Evolutionary conservation across 2,329 filamentous ascomycete species (phyloP).

Genomic region (Pyricularia sp.): DNA sequence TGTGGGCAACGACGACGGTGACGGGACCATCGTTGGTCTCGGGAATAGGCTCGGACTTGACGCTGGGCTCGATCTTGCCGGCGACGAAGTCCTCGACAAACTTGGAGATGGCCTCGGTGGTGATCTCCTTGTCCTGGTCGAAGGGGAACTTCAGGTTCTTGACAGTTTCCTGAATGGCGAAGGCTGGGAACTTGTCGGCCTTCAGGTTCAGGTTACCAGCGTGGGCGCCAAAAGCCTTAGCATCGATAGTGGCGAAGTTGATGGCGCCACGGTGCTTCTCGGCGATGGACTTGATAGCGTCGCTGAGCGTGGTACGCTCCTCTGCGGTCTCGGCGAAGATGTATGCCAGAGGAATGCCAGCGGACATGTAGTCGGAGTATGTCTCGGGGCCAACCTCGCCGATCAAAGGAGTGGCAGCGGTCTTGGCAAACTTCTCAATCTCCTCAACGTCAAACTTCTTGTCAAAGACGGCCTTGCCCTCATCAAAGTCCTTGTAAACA

Average conservation of each 20-base stretch:
- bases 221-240: conserved; percentile 86
- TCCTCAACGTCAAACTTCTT: conserved; percentile 71
- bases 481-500: conserved; percentile 95
- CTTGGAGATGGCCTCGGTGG: conserved; percentile 52
- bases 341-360: conserved; percentile 87
- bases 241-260: conserved; percentile 97
- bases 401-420: conserved; percentile 74
- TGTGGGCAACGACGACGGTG: conserved; percentile 80
- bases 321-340: conserved; percentile 90
- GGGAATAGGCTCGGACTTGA: conserved; percentile 96
- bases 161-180: conserved; percentile 88
- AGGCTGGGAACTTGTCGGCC: conserved; percentile 87
- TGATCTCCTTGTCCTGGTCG: conserved; percentile 71
- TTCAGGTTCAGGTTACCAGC: conserved; percentile 95
- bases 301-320: conserved; percentile 69
- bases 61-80: conserved; percentile 85
- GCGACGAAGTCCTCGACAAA: conserved; percentile 78
- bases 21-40: conserved; percentile 87
- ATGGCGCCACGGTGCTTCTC: conserved; percentile 86
- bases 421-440: conserved; percentile 74
- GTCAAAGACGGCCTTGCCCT: conserved; percentile 77
- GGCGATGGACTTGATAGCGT: conserved; percentile 71
- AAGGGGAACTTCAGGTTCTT: conserved; percentile 98
- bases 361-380: conserved; percentile 86
- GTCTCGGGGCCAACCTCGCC: conserved; percentile 96